Percentiles rank a stretch among this genome's conserved stretches.
Conservation (phyloP, 352 stramenopile genomes). For the Globisporangium ultimum region DNA sequence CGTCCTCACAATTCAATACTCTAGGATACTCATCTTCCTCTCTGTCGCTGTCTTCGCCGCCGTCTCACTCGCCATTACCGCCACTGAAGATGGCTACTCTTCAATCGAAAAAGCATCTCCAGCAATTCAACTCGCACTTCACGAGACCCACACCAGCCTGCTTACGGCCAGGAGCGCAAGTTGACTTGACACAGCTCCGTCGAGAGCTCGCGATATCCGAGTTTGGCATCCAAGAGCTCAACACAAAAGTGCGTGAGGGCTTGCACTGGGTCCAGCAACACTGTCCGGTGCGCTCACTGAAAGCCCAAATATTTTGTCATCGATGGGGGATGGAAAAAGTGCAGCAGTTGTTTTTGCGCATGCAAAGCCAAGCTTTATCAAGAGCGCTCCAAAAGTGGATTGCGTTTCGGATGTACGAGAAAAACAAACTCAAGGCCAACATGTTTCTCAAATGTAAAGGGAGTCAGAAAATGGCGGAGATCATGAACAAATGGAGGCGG, state of each 20-base stretch:
- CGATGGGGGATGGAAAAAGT: constrained; percentile 85
- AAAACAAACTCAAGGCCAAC: constrained; percentile 75
- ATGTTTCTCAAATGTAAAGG: constrained; percentile 85
- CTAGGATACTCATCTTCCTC: constrained; percentile 1
- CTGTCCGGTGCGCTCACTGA: constrained; percentile 75
- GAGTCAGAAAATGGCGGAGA: constrained; percentile 57
- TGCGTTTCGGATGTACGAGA: constrained; percentile 60
- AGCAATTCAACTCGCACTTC: constrained; percentile 42
- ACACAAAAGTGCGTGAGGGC: constrained; percentile 69
- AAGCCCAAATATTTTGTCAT: constrained; percentile 83
- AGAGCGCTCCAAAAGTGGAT: constrained; percentile 70
- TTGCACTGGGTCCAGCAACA: constrained; percentile 85
- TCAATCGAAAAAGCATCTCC: constrained; percentile 43
- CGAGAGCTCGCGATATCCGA: constrained; percentile 77
- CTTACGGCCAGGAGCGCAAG: constrained; percentile 42
- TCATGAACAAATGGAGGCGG: constrained; percentile 65
- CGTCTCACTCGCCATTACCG: constrained; percentile 30
- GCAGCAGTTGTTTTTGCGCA: constrained; percentile 60
- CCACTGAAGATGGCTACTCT: constrained; percentile 53
- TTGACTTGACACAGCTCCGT: constrained; percentile 57
- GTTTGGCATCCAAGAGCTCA: constrained; percentile 72
- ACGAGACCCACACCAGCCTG: constrained; percentile 52
- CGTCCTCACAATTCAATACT: neutral
- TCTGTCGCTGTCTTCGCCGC: constrained; percentile 7
- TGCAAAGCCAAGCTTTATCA: constrained; percentile 67